Base-by-base conservation (phyloP, 352 stramenopile species). In the Elongisporangium undulatum region DNA sequence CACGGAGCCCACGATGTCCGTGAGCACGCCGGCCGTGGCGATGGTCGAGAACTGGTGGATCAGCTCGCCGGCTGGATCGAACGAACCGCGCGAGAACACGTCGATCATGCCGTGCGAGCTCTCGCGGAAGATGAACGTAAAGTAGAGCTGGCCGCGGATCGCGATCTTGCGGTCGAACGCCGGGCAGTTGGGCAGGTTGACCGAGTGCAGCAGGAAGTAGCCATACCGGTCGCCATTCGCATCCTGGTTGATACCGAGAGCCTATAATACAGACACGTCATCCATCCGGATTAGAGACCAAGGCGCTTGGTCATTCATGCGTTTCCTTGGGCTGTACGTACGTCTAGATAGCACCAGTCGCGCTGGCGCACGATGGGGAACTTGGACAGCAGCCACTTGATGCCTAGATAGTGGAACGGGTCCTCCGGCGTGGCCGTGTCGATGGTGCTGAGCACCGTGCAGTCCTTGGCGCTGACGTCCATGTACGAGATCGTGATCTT, bases 81-180 rank as follows among this genome's bases (percentile, higher is more conserved):
- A 71, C 39, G 69, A 74, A 17, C 66, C 71, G 17, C 68, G 71
- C 51, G 80, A 69, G 49, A 79, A 85, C 48, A 78, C 78, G 20
- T 87, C 77, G 4, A 87, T 74, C 0, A 53, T 71, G 0, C 53
- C 55, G 0, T 69, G 49, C 1, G 59, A 56, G 23, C 70, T 68
- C 48, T 82, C 67, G 4, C 63, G 63, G 56, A 75, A 85, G 29
- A 85, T 49, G 3, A 69, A 66, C 49, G 69, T 79, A 23, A 72
- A 67, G 8, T 73, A 85, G 51, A 84, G 66, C 22, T 79, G 73
- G n/a, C 68, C 71, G 2, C 79, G 75, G 49, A 86, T 72, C 22
- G 57, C 57, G 26, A 68, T 55, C 1, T 57, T 67, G 20, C 52
- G 9, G 19, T 70, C 56, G 24, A 85, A 71, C 48, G 55, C 67